Evolutionary conservation across 371 early-diverging fungal genomes (phyloP), one percentile per base, ranked within the genome.

Genomic region (Mucor lusitanicus): DNA sequence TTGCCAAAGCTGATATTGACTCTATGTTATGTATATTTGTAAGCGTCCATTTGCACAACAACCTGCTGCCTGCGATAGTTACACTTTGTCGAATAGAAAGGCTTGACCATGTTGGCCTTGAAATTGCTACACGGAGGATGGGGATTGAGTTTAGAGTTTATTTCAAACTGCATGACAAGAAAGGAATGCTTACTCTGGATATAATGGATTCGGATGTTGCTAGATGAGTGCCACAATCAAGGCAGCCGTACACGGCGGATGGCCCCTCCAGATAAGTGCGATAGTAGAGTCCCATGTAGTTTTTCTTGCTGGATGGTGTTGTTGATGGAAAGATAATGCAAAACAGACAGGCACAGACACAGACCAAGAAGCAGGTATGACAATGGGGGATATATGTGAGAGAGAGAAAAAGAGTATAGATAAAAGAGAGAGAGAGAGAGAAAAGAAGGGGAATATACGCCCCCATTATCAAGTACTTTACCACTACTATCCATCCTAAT

Each of bases 31-130:
- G 0, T 21, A 6, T 6, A 9, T 25, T 3, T 4, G 53, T 50
- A 23, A 25, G 19, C 25, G 11, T n/a, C 4, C 0, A 13, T 12
- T 1, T 50, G 25, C 6, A 3, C 27, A 3, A 50, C 12, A 54
- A 15, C 1, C 15, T 0, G 1, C 30, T 44, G 2, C 15, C 6
- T 5, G 15, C 17, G 13, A 5, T 46, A 56, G 76, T 78, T 86
- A 89, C 89, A 88, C 88, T 61, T 65, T 65, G 7, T 85, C 73
- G 68, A 88, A 88, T 25, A 92, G 75, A 73, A 83, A 90, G 0
- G 92, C 92, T 67, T 75, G 81, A 32, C 91, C 91, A 59, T 81
- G 83, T 62, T 84, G 83, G 2, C 91, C 92, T 65, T 81, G 85
- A 63, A 92, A 92, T 37, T 81, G 65, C 89, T 89, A 72, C 19